Percentiles rank a stretch among this genome's conserved stretches.
These are phyloP conservation scores for Fraxinus nigra DNA, from an alignment of 305 asterid genomes.

Conservation along the genomic window DNA sequence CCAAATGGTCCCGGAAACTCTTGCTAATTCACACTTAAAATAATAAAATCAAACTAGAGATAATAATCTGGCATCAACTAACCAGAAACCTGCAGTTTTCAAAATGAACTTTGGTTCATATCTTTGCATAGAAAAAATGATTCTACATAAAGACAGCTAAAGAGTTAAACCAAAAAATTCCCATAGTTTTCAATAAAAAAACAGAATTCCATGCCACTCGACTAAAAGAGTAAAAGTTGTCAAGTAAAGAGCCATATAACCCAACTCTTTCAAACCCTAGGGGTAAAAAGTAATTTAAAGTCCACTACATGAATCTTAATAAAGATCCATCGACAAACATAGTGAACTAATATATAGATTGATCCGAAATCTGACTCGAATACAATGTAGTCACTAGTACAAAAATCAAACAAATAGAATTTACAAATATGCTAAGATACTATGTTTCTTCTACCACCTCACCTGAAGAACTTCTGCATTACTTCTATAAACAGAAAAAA, in stretches of 20 bases:
- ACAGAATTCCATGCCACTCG: not conserved
- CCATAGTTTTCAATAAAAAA: not conserved
- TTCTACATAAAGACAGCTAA: not conserved
- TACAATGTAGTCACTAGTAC: not conserved
- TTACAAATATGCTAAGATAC: slow-evolving; percentile 14
- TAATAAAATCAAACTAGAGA: not conserved
- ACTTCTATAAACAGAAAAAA: not conserved
- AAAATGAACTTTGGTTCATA: not conserved
- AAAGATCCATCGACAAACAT: not conserved
- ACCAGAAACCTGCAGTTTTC: not conserved
- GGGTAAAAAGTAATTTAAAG: not conserved
- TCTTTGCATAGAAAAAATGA: not conserved
- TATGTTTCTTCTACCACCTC: not conserved
- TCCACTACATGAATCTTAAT: not conserved
- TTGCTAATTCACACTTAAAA: not conserved
- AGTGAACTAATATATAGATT: not conserved
- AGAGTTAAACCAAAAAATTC: not conserved
- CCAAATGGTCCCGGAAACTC: not conserved
- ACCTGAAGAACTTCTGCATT: not conserved
- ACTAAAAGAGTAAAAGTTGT: not conserved
- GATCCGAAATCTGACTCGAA: not conserved
- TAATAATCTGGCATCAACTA: not conserved
- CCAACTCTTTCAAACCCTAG: not conserved
- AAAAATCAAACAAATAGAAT: not conserved
- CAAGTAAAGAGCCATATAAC: not conserved